Conservation (phyloP, 1,284 basidiomycete genomes). For the Kalmanozyma brasiliensis region DNA sequence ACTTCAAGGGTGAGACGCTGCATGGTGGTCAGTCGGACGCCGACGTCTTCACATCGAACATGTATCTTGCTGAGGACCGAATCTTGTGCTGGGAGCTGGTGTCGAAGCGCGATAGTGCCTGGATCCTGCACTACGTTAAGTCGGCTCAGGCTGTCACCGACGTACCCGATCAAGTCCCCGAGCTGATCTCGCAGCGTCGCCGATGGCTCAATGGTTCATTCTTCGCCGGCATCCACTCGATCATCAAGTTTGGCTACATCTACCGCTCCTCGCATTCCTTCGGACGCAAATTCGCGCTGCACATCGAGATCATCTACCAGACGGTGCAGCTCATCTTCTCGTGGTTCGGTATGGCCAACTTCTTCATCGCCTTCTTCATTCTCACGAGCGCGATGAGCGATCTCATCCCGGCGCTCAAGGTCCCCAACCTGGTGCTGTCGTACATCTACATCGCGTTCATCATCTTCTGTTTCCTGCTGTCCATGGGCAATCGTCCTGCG, state of each 20-base stretch:
- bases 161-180: conserved; percentile 62
- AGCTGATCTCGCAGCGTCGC: conserved; percentile 63
- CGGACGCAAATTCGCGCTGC: conserved; percentile 59
- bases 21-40: conserved; percentile 56
- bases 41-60: conserved; percentile 65
- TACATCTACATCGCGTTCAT: conserved; percentile 67
- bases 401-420: conserved; percentile 46
- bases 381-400: conserved; percentile 59
- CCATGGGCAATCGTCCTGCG: conserved; percentile 66
- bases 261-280: conserved; percentile 65
- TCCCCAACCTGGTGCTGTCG: conserved; percentile 60
- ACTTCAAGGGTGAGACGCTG: conserved; percentile 89
- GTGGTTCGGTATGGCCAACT: conserved; percentile 64
- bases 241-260: conserved; percentile 67
- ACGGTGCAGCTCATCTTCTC: conserved; percentile 62
- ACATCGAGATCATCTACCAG: conserved; percentile 67
- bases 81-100: conserved; percentile 65
- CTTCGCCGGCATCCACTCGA: conserved; percentile 66
- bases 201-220: conserved; percentile 67
- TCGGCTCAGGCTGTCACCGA: conserved; percentile 64
- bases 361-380: conserved; percentile 61
- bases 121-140: conserved; percentile 66
- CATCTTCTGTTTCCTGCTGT: conserved; percentile 65
- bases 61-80: conserved; percentile 66
- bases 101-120: conserved; percentile 68